Evolutionary conservation across 23 red algal genomes (phyloP), one percentile per base, ranked within the genome.

Genomic region (Gracilaria gracilis): DNA sequence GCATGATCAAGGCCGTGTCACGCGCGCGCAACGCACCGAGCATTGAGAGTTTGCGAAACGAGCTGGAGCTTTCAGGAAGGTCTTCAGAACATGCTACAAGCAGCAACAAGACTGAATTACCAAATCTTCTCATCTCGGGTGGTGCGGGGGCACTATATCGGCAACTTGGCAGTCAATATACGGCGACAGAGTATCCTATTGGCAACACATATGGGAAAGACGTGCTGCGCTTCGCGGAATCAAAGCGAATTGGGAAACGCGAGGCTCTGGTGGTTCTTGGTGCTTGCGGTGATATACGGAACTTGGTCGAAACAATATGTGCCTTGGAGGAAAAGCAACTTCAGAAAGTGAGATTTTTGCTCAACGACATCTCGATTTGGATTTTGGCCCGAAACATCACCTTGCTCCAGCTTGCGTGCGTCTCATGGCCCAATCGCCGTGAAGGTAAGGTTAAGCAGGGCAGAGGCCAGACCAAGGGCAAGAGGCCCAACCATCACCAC

Each of bases 261-360:
- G 44, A 46, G 27, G 74, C 38, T 46, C 4, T 53, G 16, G 74
- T 79, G 46, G 74, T 79, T 48, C 74, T 79, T 42, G 74, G 35
- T 53, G 74, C 74, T 27, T 79, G 74, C 74, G 74, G 74, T 25
- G 74, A 79, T 47, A 79, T 79, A 79, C 0, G 74, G 36, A 79
- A 79, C 16, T 11, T 79, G 6, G 74, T 79, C 35, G 74, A 79
- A 47, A 79, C 74, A 17, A 79, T 79, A 9, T 79, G 74, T 23
- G 74, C 35, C 24, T 28, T 79, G 74, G 74, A 79, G 36, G 35
- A 0, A 15, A 47, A 47, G 38, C 44, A 25, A 48, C 9, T 79
- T 2, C 46, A 47, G 53, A 48, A 55, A 25, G 74, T 79, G 11
- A 48, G 38, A 33, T 79, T 79, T 47, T 38, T 48, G 51, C 16